Percentiles rank a stretch among this genome's conserved stretches.
These are phyloP conservation scores for Aspergillus clavatus DNA, from an alignment of 2,329 filamentous ascomycete species.

Conservation along the genomic window DNA sequence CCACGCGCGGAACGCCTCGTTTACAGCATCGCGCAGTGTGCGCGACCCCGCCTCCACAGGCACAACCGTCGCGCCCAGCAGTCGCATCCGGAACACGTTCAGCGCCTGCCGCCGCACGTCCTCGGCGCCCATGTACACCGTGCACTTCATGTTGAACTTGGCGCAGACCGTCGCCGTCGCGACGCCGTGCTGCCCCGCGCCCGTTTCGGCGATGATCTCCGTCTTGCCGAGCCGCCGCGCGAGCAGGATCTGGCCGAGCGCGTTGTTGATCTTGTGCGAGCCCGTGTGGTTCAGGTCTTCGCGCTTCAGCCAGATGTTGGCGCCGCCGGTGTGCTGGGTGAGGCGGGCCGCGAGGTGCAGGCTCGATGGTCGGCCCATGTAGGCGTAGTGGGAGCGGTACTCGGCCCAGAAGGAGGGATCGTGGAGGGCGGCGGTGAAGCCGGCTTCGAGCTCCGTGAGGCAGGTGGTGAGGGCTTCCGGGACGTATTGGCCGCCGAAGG, in stretches of 20 bases:
- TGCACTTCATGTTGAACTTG: conserved; percentile 95
- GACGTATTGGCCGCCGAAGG: conserved; percentile 93
- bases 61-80: conserved; percentile 84
- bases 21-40: conserved; percentile 78
- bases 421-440: conserved; percentile 77
- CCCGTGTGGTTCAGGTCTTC: conserved; percentile 96
- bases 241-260: conserved; percentile 85
- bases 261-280: conserved; percentile 98
- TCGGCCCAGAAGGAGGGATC: conserved; percentile 93
- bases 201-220: conserved; percentile 94
- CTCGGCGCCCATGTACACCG: conserved; percentile 94
- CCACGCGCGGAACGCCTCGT: conserved; percentile 88
- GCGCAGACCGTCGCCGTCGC: conserved; percentile 94
- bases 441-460: conserved; percentile 75
- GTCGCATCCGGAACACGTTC: conserved; percentile 93
- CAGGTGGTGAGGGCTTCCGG: conserved; percentile 97
- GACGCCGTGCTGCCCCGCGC: conserved; percentile 92
- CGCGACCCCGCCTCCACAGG: conserved; percentile 79
- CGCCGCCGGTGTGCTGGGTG: conserved; percentile 79
- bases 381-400: conserved; percentile 84
- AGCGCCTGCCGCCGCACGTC: conserved; percentile 88
- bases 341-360: conserved; percentile 80
- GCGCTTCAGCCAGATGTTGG: conserved; percentile 94
- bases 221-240: conserved; percentile 85
- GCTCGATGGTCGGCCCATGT: conserved; percentile 87